Evolutionary conservation across 2,329 filamentous ascomycete species (phyloP), one percentile per base, ranked within the genome.

Genomic region (Aspergillus piperis): DNA sequence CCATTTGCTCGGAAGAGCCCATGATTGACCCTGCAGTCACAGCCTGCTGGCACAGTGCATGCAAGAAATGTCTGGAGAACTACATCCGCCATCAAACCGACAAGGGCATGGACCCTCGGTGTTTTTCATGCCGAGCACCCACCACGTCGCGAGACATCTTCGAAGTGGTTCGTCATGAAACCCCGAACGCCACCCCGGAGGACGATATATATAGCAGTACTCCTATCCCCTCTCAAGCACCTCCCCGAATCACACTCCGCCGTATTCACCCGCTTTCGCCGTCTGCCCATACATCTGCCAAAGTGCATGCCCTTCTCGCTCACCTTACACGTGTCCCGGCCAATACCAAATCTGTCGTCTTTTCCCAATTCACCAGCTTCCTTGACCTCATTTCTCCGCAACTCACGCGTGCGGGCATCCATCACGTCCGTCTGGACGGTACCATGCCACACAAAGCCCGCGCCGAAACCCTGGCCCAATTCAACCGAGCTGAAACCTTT

Each of bases 291-390:
- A 81, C 79, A 2, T 96, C 92, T 0, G 91, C 95, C 50, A 99
- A 99, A 75, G 90, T 98, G 11, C 87, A 90, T 48, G 85, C 90
- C 0, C 83, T 99, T 5, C 84, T 97, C 64, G 84, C 81, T 3
- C 87, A 95, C 61, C 84, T 99, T 5, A 89, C 90, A 44, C 79
- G 81, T 1, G 78, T 96, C 7, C 87, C 89, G n/a, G 85, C 88
- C 0, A 81, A 76, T 5, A 90, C 89, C 52, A 98, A 97, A 77
- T 92, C 90, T 0, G 93, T 98, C 21, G 88, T 99, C 32, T 99
- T 99, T 78, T 95, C 90, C 59, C 95, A 99, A 76, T 99, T 99
- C 75, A 99, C 95, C 0, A 96, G 93, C 0, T 99, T 98, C 75
- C 86, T 99, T 67, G 88, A 92, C 64, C 86, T 99, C 11, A 96